Conservation (phyloP, 2,329 filamentous ascomycete genomes). For the Apiospora aurea region DNA sequence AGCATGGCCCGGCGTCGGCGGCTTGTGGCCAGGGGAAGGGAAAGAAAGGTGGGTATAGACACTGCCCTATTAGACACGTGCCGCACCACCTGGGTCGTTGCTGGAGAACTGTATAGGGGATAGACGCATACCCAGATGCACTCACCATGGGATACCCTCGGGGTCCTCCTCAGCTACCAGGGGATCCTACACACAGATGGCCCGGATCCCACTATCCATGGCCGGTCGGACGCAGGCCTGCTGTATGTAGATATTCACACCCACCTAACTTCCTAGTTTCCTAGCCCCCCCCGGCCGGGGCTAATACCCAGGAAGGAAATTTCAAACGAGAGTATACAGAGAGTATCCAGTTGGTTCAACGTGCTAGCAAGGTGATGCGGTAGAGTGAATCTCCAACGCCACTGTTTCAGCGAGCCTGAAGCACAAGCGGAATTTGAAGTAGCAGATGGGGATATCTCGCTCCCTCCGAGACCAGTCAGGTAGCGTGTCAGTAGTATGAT, state of each 20-base stretch:
- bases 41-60: neutral
- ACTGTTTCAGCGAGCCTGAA: conserved; percentile 10
- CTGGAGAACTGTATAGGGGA: too few species aligned
- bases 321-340: conserved; percentile 7
- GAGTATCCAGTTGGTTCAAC: neutral
- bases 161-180: too few species aligned
- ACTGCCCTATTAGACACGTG: conserved; percentile 6
- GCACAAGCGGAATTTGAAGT: neutral
- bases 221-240: neutral
- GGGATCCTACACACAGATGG: neutral
- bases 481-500: neutral
- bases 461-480: neutral
- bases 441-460: neutral
- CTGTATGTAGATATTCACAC: neutral
- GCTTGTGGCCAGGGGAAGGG: neutral
- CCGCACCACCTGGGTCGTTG: neutral
- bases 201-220: neutral
- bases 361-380: neutral
- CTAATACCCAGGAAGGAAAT: conserved; percentile 9
- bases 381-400: neutral
- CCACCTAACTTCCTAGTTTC: too few species aligned
- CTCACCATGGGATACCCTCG: too few species aligned
- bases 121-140: too few species aligned
- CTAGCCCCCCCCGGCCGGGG: neutral
- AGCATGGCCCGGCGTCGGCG: neutral